These are phyloP conservation scores for Solanum gracilifrons DNA, from an alignment of 257 asterid genomes.

Conservation along the genomic window DNA sequence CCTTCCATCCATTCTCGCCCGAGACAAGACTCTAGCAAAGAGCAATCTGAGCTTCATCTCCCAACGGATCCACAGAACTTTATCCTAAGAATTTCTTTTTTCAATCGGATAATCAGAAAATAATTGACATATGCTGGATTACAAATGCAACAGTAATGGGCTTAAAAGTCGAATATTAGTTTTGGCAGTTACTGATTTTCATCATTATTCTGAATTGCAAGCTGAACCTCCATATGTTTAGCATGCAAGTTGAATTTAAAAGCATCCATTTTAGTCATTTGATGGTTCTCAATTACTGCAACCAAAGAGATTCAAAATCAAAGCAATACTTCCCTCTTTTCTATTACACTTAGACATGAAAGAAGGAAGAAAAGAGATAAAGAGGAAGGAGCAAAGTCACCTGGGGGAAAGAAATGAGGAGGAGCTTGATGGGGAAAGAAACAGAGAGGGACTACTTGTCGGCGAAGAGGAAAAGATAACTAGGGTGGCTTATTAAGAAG, in stretches of 20 bases:
- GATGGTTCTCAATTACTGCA: background rate
- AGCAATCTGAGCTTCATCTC: background rate
- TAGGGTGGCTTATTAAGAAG: background rate
- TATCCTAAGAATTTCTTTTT: background rate
- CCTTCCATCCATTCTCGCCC: background rate
- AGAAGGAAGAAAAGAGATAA: background rate
- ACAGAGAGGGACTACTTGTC: background rate
- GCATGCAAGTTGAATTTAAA: background rate
- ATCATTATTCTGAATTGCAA: background rate
- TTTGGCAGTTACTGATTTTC: background rate
- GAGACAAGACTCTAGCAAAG: background rate
- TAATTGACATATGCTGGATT: background rate
- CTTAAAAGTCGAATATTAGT: background rate
- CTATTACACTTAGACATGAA: background rate
- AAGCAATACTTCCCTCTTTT: background rate
- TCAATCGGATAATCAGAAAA: background rate
- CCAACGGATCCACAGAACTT: background rate
- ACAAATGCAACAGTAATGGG: background rate
- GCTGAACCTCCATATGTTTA: background rate
- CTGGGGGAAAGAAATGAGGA: background rate
- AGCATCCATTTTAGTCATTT: background rate
- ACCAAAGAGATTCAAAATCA: background rate
- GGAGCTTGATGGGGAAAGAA: background rate
- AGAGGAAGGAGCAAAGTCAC: background rate
- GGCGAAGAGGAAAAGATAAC: background rate